Evolutionary conservation across 352 stramenopile species (phyloP).

Genomic region (Halophytophthora polymorphica): DNA sequence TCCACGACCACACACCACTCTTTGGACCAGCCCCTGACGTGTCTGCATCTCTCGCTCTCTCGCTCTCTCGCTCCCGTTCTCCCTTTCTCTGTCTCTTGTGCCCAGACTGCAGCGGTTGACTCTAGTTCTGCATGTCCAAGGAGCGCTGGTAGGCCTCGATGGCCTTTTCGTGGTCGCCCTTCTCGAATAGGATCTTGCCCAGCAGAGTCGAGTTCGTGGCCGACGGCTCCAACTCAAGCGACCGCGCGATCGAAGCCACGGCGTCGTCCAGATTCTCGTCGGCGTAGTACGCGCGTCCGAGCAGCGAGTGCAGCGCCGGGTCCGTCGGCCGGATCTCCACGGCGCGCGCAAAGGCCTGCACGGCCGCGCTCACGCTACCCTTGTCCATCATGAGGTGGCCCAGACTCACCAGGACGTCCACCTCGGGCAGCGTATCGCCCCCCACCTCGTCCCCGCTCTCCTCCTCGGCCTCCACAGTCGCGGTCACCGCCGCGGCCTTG

Average conservation of each 20-base stretch:
- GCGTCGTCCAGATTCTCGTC: constrained; percentile 82
- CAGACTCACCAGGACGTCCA: constrained; percentile 80
- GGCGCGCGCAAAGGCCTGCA: constrained; percentile 80
- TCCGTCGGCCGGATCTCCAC: constrained; percentile 79
- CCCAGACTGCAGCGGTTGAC: too few species aligned
- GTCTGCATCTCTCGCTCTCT: too few species aligned
- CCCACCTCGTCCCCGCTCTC: constrained; percentile 61
- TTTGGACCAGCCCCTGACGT: too few species aligned
- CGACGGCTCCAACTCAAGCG: constrained; percentile 70
- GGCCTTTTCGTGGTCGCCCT: constrained; percentile 83
- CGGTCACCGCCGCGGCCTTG: constrained; percentile 2
- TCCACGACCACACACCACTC: too few species aligned
- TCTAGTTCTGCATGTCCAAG: constrained; percentile 63
- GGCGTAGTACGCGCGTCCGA: constrained; percentile 80
- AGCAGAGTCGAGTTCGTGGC: constrained; percentile 81
- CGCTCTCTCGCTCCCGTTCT: too few species aligned
- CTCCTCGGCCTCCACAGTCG: constrained; percentile 13
- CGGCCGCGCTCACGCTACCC: constrained; percentile 65
- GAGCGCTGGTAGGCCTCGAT: constrained; percentile 86
- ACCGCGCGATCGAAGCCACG: constrained; percentile 55
- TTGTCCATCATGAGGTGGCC: constrained; percentile 84
- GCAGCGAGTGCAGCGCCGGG: constrained; percentile 68
- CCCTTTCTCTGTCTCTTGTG: too few species aligned
- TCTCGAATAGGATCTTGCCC: constrained; percentile 87
- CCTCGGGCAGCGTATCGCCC: constrained; percentile 68